Evolutionary conservation across 306 rosid genomes (phyloP).

Genomic region (Quercus aquifolioides): DNA sequence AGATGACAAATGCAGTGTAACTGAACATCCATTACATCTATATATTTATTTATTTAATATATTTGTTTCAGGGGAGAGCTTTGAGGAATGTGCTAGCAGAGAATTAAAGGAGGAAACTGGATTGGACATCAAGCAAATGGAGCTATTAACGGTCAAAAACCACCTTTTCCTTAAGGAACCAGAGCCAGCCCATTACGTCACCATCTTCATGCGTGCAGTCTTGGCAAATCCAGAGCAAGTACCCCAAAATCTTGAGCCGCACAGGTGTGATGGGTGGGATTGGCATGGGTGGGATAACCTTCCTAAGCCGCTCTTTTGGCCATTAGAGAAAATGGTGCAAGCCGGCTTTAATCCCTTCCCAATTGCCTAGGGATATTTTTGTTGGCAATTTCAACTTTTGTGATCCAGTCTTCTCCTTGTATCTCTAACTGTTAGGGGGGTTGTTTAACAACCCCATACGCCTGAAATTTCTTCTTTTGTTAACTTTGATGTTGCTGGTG

Average conservation of each 20-base stretch:
- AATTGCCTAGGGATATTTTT: not conserved
- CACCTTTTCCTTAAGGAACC: conserved; percentile 38
- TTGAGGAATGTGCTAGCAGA: conserved; percentile 70
- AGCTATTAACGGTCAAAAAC: conserved; percentile 51
- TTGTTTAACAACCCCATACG: too few relatives aligned
- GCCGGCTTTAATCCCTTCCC: conserved; percentile 61
- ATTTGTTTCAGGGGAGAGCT: conserved; percentile 52
- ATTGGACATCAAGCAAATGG: conserved; percentile 31
- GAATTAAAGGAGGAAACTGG: conserved; percentile 83
- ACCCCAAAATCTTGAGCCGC: conserved; percentile 59
- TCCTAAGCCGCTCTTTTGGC: conserved; percentile 67
- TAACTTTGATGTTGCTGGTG: too few relatives aligned
- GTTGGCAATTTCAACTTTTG: too few relatives aligned
- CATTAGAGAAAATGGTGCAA: conserved; percentile 45
- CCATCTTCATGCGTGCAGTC: conserved; percentile 47
- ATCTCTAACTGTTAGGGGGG: too few relatives aligned
- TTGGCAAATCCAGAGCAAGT: conserved; percentile 28
- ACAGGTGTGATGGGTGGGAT: conserved; percentile 73
- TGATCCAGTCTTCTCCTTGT: too few relatives aligned
- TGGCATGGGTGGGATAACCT: conserved; percentile 63
- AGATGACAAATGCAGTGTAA: too few relatives aligned
- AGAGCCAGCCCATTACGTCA: conserved; percentile 55
- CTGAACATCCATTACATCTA: too few relatives aligned
- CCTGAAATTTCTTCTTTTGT: too few relatives aligned
- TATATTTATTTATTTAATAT: too few relatives aligned